phyloP scores from a whole-genome alignment of 2,329 filamentous ascomycete species.

The Talaromyces piceae region DNA sequence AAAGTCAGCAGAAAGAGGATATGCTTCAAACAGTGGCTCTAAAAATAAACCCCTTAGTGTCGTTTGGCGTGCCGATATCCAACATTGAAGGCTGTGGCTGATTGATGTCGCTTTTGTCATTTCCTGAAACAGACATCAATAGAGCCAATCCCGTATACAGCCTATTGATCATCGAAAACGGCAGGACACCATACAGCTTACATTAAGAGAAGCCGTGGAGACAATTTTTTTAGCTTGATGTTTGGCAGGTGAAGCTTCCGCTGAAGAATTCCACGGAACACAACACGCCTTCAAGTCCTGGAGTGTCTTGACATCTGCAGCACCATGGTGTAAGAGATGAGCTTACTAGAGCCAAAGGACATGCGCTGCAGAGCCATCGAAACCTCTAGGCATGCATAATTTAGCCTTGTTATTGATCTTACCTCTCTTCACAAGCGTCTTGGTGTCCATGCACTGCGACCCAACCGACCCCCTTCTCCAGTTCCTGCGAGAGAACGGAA shows the following conservation, averaged over 20 bases:
- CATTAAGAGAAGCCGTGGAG: not conserved
- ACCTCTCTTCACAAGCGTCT: not conserved
- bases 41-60: too few species aligned
- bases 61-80: too few species aligned
- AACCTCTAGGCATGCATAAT: not conserved
- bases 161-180: not conserved
- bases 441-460: not conserved
- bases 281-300: not conserved
- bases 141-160: not conserved
- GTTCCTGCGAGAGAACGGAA: not conserved
- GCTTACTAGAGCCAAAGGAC: not conserved
- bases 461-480: not conserved
- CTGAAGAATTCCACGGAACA: not conserved
- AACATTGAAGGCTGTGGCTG: not conserved
- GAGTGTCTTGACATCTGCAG: not conserved
- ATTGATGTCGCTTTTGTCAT: not conserved
- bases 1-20: too few species aligned
- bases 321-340: not conserved
- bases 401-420: not conserved
- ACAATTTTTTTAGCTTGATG: not conserved
- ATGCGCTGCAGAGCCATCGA: not conserved
- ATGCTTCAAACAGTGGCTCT: too few species aligned
- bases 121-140: not conserved
- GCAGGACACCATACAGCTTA: not conserved
- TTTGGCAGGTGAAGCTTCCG: not conserved